Percentiles rank a stretch among this genome's conserved stretches.
Conservation (phyloP, 345 rosid genomes). For the Euphorbia pulcherrima region DNA sequence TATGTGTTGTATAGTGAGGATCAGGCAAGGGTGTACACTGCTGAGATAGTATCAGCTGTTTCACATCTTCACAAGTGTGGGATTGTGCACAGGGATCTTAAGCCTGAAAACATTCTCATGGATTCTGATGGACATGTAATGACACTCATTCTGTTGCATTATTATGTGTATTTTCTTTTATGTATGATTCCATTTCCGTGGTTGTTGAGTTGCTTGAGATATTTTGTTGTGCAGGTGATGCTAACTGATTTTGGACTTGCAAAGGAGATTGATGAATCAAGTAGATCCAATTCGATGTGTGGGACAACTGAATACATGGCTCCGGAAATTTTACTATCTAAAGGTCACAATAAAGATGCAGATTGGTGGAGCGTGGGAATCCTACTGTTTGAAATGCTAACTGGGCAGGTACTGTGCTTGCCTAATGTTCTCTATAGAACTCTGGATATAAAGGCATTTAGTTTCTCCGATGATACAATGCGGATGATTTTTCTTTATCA, state of each 20-base stretch:
- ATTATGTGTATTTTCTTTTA: neutral
- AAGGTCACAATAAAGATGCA: conserved; percentile 69
- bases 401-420: conserved; percentile 49
- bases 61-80: conserved; percentile 66
- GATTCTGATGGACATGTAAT: conserved; percentile 66
- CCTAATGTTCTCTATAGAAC: neutral
- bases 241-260: conserved; percentile 73
- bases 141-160: conserved; percentile 11
- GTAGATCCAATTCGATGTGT: conserved; percentile 70
- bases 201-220: neutral
- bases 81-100: conserved; percentile 70
- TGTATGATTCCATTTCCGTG: neutral
- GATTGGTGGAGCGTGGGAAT: conserved; percentile 78
- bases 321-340: conserved; percentile 60
- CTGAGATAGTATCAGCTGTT: conserved; percentile 74
- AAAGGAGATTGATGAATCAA: conserved; percentile 60
- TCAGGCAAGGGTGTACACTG: conserved; percentile 66
- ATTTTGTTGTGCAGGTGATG: conserved; percentile 44
- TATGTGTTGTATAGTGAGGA: conserved; percentile 49
- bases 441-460: conserved; percentile 2
- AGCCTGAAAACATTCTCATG: conserved; percentile 75
- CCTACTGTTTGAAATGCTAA: conserved; percentile 64
- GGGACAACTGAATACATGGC: conserved; percentile 81
- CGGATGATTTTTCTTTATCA: neutral
- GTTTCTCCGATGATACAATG: neutral